Percentiles rank a stretch among this genome's conserved stretches.
Evolutionary conservation across 805 yeast species (phyloP).

Genomic region (Blastobotrys terrestris): DNA sequence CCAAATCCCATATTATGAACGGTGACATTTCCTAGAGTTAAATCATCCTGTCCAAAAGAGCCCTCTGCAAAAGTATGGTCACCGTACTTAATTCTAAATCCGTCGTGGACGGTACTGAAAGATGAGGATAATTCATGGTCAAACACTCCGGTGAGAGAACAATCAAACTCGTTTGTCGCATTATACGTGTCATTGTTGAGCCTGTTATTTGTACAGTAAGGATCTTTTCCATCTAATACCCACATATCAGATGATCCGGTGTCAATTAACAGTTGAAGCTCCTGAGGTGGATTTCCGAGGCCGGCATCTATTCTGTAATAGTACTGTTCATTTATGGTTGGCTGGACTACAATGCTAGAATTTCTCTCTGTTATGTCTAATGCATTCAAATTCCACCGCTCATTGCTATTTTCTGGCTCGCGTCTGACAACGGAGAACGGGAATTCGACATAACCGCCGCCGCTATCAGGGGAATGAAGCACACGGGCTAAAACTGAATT

Average conservation of each 20-base stretch:
- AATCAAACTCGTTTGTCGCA: constrained; percentile 14
- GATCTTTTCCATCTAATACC: constrained; percentile 33
- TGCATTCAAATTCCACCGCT: not conserved
- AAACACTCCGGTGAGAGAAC: constrained; percentile 26
- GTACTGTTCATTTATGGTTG: constrained; percentile 4
- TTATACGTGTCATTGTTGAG: constrained; percentile 5
- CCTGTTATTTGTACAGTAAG: constrained; percentile 15
- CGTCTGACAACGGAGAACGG: not conserved
- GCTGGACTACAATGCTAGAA: not conserved
- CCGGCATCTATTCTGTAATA: constrained; percentile 19
- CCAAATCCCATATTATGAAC: constrained; percentile 60
- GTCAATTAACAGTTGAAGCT: constrained; percentile 50
- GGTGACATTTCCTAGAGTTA: constrained; percentile 45
- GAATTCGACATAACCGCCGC: not conserved
- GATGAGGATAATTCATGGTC: constrained; percentile 25
- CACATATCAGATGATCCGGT: constrained; percentile 70
- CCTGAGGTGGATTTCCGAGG: constrained; percentile 56
- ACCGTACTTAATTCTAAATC: constrained; percentile 29
- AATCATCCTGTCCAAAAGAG: constrained; percentile 53
- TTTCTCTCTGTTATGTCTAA: not conserved
- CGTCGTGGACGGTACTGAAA: constrained; percentile 15
- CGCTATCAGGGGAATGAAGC: not conserved
- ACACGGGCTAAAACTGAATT: not conserved
- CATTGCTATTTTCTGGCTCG: not conserved
- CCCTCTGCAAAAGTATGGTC: constrained; percentile 52